A percentile compares a stretch with the other conserved stretches of the same genome.
Evolutionary conservation across 768 basidiomycete species (phyloP).

Genomic region (Macrocybe gigantea): DNA sequence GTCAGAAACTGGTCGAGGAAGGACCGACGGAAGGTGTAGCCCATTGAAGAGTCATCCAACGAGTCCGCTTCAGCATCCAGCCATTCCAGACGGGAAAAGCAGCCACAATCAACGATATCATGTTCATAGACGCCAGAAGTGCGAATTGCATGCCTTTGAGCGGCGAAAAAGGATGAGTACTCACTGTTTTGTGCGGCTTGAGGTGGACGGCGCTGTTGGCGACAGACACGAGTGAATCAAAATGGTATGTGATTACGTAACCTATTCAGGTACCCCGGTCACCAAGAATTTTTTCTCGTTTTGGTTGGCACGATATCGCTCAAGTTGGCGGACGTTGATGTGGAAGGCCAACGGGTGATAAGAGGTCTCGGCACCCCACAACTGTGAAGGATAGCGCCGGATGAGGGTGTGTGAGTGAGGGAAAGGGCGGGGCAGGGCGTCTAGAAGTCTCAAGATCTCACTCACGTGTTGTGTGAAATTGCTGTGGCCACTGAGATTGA

Average conservation of each 20-base stretch:
- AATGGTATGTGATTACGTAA: conserved; percentile 22
- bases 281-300: no score
- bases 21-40: conserved; percentile 20
- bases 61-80: conserved; percentile 12
- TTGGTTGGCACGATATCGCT: no score
- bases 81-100: conserved; percentile 1
- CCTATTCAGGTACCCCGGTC: background rate
- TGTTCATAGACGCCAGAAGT: conserved; percentile 8
- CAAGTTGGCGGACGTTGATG: no score
- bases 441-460: no score
- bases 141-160: conserved; percentile 10
- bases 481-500: no score
- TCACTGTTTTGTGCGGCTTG: conserved; percentile 49
- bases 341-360: no score
- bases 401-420: no score
- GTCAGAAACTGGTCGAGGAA: conserved; percentile 9
- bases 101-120: conserved; percentile 6
- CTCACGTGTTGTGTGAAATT: no score
- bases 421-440: no score
- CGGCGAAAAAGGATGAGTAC: conserved; percentile 24
- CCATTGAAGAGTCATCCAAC: conserved; percentile 28
- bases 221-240: background rate
- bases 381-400: no score
- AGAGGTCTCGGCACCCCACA: no score
- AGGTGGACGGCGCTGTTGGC: conserved; percentile 36